Evolutionary conservation across 257 asterid genomes (phyloP).

Genomic region (Fraxinus excelsior): DNA sequence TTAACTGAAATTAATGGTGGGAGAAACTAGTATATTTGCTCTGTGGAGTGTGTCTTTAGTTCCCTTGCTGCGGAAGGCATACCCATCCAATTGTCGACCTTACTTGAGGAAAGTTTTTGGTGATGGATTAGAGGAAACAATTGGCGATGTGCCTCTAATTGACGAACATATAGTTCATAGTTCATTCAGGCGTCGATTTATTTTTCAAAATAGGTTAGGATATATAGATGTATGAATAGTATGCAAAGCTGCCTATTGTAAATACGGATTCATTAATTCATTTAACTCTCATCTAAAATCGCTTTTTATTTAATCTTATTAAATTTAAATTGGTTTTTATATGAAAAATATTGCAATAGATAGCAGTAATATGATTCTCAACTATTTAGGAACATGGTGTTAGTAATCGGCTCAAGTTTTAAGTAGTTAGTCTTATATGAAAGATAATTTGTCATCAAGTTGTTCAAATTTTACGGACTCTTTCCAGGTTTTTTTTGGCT

Average conservation of each 20-base stretch:
- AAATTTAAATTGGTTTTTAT: neutral
- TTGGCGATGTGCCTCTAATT: neutral
- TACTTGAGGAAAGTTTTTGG: neutral
- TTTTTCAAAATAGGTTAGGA: neutral
- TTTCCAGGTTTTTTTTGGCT: neutral
- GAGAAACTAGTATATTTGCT: neutral
- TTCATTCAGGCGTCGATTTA: neutral
- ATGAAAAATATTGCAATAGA: neutral
- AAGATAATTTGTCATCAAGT: neutral
- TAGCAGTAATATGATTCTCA: neutral
- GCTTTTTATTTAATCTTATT: neutral
- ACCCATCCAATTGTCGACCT: neutral
- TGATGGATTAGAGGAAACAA: neutral
- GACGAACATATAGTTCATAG: neutral
- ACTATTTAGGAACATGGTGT: neutral
- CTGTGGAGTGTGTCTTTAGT: neutral
- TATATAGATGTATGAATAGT: neutral
- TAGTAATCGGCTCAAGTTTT: neutral
- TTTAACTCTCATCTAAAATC: neutral
- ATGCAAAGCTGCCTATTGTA: neutral
- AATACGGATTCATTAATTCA: neutral
- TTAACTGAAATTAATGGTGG: neutral
- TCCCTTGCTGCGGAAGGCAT: neutral
- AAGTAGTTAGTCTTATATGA: neutral
- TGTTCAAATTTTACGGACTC: neutral